phyloP scores from a whole-genome alignment of 805 yeast genomes.

The Ogataea dorogensis region DNA sequence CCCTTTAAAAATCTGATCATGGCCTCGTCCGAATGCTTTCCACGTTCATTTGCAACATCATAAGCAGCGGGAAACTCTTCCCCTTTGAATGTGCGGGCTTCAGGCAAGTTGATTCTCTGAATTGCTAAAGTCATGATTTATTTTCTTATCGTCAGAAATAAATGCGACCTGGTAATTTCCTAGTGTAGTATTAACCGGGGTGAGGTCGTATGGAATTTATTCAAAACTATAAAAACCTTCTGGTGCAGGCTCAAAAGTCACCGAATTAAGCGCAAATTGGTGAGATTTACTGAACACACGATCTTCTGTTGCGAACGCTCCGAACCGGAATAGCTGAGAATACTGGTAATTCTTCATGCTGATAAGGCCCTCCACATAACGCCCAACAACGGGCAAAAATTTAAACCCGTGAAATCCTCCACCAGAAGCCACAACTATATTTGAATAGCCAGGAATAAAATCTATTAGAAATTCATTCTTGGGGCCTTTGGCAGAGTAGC shows the following conservation, averaged over 20 bases:
- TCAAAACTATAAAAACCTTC: background rate
- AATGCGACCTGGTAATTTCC: too few relatives aligned
- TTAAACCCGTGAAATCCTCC: slow-evolving; percentile 20
- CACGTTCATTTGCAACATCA: slow-evolving; percentile 2
- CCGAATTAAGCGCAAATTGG: slow-evolving; percentile 1
- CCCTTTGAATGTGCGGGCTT: slow-evolving; percentile 20
- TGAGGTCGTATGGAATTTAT: too few relatives aligned
- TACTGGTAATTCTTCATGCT: slow-evolving; percentile 13
- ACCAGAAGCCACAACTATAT: slow-evolving; percentile 14
- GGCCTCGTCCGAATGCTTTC: slow-evolving; percentile 4
- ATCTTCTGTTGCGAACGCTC: background rate
- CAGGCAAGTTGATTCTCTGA: slow-evolving; percentile 7
- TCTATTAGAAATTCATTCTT: slow-evolving; percentile 16
- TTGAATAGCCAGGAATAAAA: slow-evolving; percentile 13
- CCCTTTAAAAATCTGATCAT: slow-evolving; percentile 13
- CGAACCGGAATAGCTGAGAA: slow-evolving; percentile 17
- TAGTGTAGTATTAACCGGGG: too few relatives aligned
- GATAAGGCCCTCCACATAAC: slow-evolving; percentile 14
- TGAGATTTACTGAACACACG: too few relatives aligned
- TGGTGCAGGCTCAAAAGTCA: slow-evolving; percentile 1
- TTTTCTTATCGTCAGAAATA: too few relatives aligned
- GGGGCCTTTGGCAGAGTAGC: slow-evolving; percentile 11
- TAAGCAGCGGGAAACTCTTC: slow-evolving; percentile 24
- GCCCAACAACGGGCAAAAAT: slow-evolving; percentile 22
- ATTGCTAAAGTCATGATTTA: slow-evolving; percentile 1